Conservation (phyloP, 2,329 filamentous ascomycete genomes). For the Ascochyta pisi region DNA sequence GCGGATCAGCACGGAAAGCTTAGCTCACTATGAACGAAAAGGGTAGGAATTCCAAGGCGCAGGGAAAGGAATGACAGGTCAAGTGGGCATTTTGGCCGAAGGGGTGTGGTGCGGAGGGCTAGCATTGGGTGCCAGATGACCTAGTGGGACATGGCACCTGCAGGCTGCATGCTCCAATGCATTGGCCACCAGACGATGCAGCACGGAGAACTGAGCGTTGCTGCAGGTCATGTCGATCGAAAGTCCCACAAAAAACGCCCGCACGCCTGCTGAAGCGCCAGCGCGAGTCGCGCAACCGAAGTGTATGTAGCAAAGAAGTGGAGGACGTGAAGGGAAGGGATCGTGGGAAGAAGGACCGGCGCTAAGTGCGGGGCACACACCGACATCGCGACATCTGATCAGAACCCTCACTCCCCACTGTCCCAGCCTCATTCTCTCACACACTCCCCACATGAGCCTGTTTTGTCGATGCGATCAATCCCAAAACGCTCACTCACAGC, state of each 20-base stretch:
- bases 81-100: constrained; percentile 37
- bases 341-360: constrained; percentile 20
- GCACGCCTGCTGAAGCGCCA: constrained; percentile 11
- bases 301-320: constrained; percentile 20
- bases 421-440: constrained; percentile 36
- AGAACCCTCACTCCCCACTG: constrained; percentile 5
- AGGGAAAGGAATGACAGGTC: constrained; percentile 35
- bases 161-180: constrained; percentile 33
- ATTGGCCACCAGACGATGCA: constrained; percentile 36
- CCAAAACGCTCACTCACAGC: constrained; percentile 28
- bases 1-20: constrained; percentile 47
- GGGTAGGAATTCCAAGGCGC: constrained; percentile 38
- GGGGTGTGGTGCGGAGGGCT: constrained; percentile 34
- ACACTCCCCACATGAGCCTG: constrained; percentile 16
- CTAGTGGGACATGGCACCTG: constrained; percentile 31
- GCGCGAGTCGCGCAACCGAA: constrained; percentile 18
- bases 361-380: constrained; percentile 33
- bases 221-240: constrained; percentile 45
- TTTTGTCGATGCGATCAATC: constrained; percentile 24
- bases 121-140: constrained; percentile 28
- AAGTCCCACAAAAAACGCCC: constrained; percentile 20
- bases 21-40: constrained; percentile 42
- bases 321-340: constrained; percentile 15
- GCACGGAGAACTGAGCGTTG: constrained; percentile 32
- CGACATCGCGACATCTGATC: constrained; percentile 19